Base-by-base conservation (phyloP, 2,329 filamentous ascomycete genomes). In the Alternaria consortialis region DNA sequence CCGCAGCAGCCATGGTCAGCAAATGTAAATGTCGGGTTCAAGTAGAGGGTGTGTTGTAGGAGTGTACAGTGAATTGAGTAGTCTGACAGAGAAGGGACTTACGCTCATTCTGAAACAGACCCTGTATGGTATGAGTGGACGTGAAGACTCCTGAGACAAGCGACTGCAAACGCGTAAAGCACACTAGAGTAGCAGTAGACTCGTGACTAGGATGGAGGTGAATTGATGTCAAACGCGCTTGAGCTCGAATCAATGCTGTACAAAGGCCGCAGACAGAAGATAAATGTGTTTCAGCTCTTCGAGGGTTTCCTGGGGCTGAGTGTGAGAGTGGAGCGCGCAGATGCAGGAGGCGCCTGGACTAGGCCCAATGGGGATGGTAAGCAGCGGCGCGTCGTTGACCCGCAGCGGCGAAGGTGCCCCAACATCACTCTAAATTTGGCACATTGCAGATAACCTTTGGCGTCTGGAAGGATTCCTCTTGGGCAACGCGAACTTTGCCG, bases 41-140 rank as follows among this genome's bases (percentile, higher is more conserved):
- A 20, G 39, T 61, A 57, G 58, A 56, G 51, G 59, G 53, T 57
- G 48, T 57, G 20, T 39, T 43, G 39, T 50, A 48, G 42, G 62
- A 53, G 62, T 27, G 54, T 47, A 46, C 48, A 50, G 43, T 50
- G 62, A 60, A 36, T 59, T 44, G 55, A 48, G 57, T 48, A 37
- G 58, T 52, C 61, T 47, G 43, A 58, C 53, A 62, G 65, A 64
- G 60, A 69, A 62, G 56, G 29, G 43, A 70, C 76, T 73, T 72
- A 79, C 77, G 67, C 76, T 79, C 77, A 79, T 79, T 68, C 67
- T 79, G 77, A 77, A 77, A 78, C 75, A 53, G 67, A 65, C 60
- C 55, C 53, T 56, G 74, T 75, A 67, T 75, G 74, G 72, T 69
- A 65, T 68, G 67, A 69, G 70, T 66, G 61, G 68, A 58, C 65